Evolutionary conservation across 1,284 basidiomycete genomes (phyloP).

Genomic region (Ganoderma lucidum): DNA sequence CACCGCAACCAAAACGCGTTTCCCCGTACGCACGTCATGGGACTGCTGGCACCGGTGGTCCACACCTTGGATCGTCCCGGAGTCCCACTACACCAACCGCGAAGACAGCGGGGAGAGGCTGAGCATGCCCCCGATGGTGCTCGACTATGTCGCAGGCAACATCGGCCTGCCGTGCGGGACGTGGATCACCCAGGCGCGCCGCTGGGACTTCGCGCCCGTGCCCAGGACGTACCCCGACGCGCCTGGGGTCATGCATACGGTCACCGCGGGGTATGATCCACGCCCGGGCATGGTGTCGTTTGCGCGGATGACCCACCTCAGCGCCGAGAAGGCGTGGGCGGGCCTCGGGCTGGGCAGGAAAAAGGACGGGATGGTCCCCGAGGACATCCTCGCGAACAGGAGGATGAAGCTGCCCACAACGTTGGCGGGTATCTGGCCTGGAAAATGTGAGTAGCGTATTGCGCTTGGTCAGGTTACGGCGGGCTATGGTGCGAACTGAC

Average conservation of each 20-base stretch:
- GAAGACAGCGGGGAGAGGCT: neutral
- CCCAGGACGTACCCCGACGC: constrained; percentile 33
- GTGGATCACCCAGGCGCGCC: constrained; percentile 16
- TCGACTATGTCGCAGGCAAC: constrained; percentile 31
- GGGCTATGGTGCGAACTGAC: neutral
- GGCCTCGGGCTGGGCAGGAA: constrained; percentile 20
- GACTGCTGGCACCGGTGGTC: constrained; percentile 38
- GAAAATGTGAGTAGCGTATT: constrained; percentile 17
- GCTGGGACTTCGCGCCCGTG: constrained; percentile 24
- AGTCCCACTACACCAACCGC: neutral
- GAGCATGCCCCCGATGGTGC: constrained; percentile 15
- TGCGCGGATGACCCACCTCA: constrained; percentile 26
- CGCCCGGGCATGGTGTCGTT: constrained; percentile 27
- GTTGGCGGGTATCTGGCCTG: constrained; percentile 30
- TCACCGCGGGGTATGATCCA: constrained; percentile 25
- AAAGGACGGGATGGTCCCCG: constrained; percentile 20
- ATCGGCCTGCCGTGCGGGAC: constrained; percentile 22
- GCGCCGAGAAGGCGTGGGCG: constrained; percentile 25
- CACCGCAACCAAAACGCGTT: constrained; percentile 22
- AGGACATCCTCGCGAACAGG: constrained; percentile 22
- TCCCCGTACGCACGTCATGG: constrained; percentile 30
- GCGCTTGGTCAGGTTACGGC: neutral
- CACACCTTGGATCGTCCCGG: constrained; percentile 31
- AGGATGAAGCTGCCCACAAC: constrained; percentile 25
- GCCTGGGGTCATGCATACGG: constrained; percentile 29